Evolutionary conservation across 164 flowering plant species (phyloP), one percentile per base, ranked within the genome.

Genomic region (Nymphaea colorata): DNA sequence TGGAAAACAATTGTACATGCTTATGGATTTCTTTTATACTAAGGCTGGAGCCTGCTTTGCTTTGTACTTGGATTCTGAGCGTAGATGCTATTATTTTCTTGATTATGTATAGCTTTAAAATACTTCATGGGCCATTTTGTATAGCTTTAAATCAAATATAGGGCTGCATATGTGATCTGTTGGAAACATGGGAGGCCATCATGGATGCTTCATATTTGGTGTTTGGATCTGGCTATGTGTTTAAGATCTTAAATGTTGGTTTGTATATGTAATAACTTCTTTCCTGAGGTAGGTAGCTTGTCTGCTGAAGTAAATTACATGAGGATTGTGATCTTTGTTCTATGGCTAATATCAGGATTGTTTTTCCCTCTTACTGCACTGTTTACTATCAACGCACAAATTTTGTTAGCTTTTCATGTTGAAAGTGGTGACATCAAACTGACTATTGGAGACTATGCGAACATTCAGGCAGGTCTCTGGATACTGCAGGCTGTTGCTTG

Each of bases 401-500:
- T 51, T 51, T 51, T 51, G 12, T 14, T 51, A 51, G 55, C 12
- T 7, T 4, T 51, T 51, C 12, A 3, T 51, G 7, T 8, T 14
- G 12, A 51, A 51, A 51, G 7, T 8, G 12, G 12, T 51, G 55
- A 51, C 7, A 8, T 14, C 7, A 51, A 51, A 4, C 55, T 51
- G 12, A 51, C 55, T 51, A 7, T 8, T 51, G 55, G 55, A 51
- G 12, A 51, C 3, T 0, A 51, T 51, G 55, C 12, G n/a, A 51
- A 51, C 55, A 42, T 69, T 43, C n/a, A n/a, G n/a, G n/a, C 87
- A 94, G 99, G 99, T 94, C 43, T 94, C 99, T 65, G 99, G 99
- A 69, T 94, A 94, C 71, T 86, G 93, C 77, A 97, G 99, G 53
- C 90, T 94, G 74, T 96, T 94, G 42, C 57, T 91, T 51, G 99